These are phyloP conservation scores for Bacidia gigantensis DNA, from an alignment of 495 filamentous ascomycete species.

Conservation along the genomic window DNA sequence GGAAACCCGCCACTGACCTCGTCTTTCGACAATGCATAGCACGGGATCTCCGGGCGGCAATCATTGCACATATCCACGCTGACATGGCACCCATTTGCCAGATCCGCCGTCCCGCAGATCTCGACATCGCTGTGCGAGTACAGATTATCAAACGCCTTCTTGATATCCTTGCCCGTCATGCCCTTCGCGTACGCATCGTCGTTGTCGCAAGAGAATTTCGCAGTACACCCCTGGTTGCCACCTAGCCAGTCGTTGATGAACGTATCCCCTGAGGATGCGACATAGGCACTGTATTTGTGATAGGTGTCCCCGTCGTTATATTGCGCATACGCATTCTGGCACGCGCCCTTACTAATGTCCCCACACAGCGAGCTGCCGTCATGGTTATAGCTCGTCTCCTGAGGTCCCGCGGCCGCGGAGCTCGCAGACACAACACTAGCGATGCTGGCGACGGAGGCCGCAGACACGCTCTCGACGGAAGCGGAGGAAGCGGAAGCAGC, in stretches of 20 bases:
- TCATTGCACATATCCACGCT: background rate
- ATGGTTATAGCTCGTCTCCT: background rate
- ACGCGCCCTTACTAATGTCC: background rate
- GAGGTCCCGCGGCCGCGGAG: background rate
- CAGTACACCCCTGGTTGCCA: background rate
- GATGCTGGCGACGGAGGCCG: conserved; percentile 3
- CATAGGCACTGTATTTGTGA: background rate
- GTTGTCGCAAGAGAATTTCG: background rate
- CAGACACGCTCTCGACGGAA: background rate
- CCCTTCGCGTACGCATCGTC: background rate
- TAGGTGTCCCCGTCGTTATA: background rate
- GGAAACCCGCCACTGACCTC: background rate
- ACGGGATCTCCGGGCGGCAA: background rate
- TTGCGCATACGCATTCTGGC: background rate
- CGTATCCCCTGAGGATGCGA: background rate
- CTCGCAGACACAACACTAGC: conserved; percentile 1
- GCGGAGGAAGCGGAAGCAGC: conserved; percentile 1
- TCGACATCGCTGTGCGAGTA: background rate
- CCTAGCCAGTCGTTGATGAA: background rate
- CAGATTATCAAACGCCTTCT: background rate
- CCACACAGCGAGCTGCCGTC: background rate
- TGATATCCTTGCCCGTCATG: background rate
- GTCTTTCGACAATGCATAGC: background rate
- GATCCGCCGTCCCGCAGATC: background rate
- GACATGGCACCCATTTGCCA: background rate